These are phyloP conservation scores for Blastocystis hominis DNA, from an alignment of 352 stramenopile genomes.

Conservation along the genomic window DNA sequence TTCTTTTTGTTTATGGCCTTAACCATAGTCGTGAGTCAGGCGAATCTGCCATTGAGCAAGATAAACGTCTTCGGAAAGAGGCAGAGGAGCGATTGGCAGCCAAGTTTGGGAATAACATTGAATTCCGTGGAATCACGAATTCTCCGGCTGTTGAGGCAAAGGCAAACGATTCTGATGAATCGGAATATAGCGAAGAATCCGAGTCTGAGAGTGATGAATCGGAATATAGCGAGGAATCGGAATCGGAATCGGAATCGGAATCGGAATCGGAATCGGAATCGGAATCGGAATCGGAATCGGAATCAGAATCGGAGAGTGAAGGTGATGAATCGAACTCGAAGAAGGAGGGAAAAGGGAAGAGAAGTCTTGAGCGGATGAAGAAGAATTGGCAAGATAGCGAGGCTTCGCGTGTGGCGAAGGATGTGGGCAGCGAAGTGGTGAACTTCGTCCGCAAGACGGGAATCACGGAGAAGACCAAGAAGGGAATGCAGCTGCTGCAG, in stretches of 20 bases:
- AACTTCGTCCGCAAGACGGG: background rate
- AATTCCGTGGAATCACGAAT: background rate
- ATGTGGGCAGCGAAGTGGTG: background rate
- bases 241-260: too few species aligned
- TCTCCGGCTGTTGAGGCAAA: background rate
- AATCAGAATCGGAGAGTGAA: background rate
- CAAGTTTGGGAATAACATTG: background rate
- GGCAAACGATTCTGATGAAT: background rate
- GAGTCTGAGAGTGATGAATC: background rate
- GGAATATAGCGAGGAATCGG: background rate
- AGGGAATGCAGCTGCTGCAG: background rate
- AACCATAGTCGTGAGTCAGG: conserved; percentile 1
- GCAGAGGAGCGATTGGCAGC: background rate
- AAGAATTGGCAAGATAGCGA: conserved; percentile 9
- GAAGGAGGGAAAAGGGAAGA: background rate
- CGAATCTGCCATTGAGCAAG: conserved; percentile 1
- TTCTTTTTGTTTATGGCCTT: background rate
- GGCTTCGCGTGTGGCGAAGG: background rate
- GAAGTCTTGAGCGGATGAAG: too few species aligned
- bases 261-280: too few species aligned
- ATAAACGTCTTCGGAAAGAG: background rate
- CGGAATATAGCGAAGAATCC: background rate
- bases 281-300: too few species aligned
- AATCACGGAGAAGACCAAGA: background rate
- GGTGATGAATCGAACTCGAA: background rate